A percentile compares a stretch with the other conserved stretches of the same genome.
phyloP scores from a whole-genome alignment of 306 rosid genomes.

The Prunus padus region DNA sequence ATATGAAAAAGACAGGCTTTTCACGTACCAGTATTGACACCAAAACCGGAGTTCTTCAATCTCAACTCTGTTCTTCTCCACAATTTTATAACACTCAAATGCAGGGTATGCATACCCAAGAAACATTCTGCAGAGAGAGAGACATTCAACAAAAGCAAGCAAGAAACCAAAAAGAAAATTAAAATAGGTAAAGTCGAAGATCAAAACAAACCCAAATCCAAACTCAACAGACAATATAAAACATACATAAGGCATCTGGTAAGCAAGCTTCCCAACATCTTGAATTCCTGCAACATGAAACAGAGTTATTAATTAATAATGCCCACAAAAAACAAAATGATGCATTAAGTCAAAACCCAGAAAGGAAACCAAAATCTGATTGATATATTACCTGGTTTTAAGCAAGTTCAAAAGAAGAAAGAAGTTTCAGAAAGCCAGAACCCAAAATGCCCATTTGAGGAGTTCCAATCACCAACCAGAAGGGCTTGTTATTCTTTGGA shows the following conservation, averaged over 20 bases:
- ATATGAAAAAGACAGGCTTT: neutral
- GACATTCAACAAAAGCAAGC: neutral
- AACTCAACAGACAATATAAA: neutral
- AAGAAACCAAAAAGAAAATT: neutral
- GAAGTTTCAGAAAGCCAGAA: neutral
- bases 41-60: conserved; percentile 85
- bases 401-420: neutral
- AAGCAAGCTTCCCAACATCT: conserved; percentile 82
- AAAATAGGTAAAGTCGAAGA: neutral
- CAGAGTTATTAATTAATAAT: neutral
- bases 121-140: conserved; percentile 39
- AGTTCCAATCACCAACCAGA: neutral
- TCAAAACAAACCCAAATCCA: neutral
- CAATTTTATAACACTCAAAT: conserved; percentile 68
- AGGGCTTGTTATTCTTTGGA: conserved; percentile 31
- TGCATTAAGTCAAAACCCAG: neutral
- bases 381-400: neutral
- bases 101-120: conserved; percentile 97
- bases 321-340: neutral
- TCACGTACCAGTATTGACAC: conserved; percentile 88
- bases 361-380: neutral
- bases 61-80: conserved; percentile 65
- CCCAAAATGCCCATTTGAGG: conserved; percentile 6
- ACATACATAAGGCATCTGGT: conserved; percentile 69
- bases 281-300: conserved; percentile 24